These are phyloP conservation scores for Lachancea lanzarotensis DNA, from an alignment of 805 yeast species.

Conservation along the genomic window DNA sequence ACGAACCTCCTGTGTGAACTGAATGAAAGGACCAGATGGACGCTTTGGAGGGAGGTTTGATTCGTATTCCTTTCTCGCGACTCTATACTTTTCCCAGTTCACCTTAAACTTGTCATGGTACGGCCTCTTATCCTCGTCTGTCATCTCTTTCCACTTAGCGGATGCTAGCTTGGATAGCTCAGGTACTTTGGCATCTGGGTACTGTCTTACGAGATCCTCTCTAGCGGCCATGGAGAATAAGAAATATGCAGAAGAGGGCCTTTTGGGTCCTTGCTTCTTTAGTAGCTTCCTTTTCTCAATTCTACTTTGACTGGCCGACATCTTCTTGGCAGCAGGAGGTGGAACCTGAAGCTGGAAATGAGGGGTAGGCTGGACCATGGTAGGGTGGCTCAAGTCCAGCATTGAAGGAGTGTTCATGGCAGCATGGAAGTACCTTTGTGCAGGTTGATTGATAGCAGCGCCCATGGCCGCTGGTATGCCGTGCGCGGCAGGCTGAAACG, in stretches of 20 bases:
- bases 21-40: slow-evolving; percentile 35
- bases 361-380: slow-evolving; percentile 12
- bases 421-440: slow-evolving; percentile 26
- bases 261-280: slow-evolving; percentile 33
- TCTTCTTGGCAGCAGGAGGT: slow-evolving; percentile 24
- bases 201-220: slow-evolving; percentile 26
- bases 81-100: slow-evolving; percentile 33
- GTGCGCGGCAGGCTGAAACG: slow-evolving; percentile 15
- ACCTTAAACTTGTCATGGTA: slow-evolving; percentile 51
- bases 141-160: slow-evolving; percentile 81
- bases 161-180: slow-evolving; percentile 62
- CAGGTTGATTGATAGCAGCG: slow-evolving; percentile 21
- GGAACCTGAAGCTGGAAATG: slow-evolving; percentile 8
- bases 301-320: slow-evolving; percentile 33
- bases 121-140: slow-evolving; percentile 69
- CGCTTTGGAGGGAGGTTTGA: slow-evolving; percentile 34
- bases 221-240: slow-evolving; percentile 32
- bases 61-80: slow-evolving; percentile 32
- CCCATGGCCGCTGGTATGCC: slow-evolving; percentile 20
- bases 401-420: slow-evolving; percentile 18
- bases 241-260: slow-evolving; percentile 36
- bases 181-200: slow-evolving; percentile 34
- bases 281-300: slow-evolving; percentile 32
- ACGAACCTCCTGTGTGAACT: slow-evolving; percentile 32
- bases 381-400: slow-evolving; percentile 23